phyloP scores from a whole-genome alignment of 2,329 filamentous ascomycete species.

The Emmonsia crescens region DNA sequence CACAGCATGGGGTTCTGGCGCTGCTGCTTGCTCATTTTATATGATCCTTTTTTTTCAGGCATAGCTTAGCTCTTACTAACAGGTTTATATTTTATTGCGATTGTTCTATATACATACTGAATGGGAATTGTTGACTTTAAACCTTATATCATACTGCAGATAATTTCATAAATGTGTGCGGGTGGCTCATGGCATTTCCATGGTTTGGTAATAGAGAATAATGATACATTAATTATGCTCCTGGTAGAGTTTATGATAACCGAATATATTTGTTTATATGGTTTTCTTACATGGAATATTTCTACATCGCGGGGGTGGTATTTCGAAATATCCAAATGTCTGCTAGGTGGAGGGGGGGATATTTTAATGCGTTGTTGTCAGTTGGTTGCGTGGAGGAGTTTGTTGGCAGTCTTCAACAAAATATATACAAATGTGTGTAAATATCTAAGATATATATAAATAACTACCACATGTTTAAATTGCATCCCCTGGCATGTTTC shows the following conservation, averaged over 20 bases:
- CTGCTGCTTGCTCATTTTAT: slow-evolving; percentile 10
- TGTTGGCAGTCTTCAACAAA: neutral
- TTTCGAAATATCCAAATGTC: neutral
- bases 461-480: neutral
- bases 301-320: neutral
- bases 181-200: too few relatives aligned
- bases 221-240: too few relatives aligned
- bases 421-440: neutral
- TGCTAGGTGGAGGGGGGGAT: neutral
- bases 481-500: neutral
- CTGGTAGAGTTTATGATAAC: neutral
- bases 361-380: neutral
- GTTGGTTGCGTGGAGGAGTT: neutral
- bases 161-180: neutral
- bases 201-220: too few relatives aligned
- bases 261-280: neutral
- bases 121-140: neutral
- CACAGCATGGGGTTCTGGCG: slow-evolving; percentile 36
- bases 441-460: neutral
- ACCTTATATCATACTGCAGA: neutral
- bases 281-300: neutral
- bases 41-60: neutral
- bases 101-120: neutral
- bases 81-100: neutral
- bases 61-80: neutral